Evolutionary conservation across 2,329 filamentous ascomycete species (phyloP).

Genomic region (Cercospora sp.): DNA sequence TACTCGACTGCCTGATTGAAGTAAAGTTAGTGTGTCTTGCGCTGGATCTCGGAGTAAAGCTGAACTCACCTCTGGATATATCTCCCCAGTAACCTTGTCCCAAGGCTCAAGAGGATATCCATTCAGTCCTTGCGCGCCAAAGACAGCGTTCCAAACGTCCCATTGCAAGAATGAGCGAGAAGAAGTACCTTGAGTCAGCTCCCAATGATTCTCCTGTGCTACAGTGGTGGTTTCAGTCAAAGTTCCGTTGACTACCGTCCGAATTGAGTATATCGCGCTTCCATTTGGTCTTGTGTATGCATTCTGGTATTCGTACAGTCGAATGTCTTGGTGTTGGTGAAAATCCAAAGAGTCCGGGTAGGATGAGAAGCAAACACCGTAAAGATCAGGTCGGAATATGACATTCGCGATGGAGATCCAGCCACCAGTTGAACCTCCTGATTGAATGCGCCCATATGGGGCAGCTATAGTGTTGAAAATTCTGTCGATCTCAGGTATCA

Average conservation of each 20-base stretch:
- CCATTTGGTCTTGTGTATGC: conserved; percentile 34
- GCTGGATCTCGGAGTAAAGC: neutral
- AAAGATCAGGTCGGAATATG: conserved; percentile 44
- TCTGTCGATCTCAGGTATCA: conserved; percentile 40
- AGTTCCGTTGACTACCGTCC: conserved; percentile 34
- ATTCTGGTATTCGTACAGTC: conserved; percentile 38
- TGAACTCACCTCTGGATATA: conserved; percentile 35
- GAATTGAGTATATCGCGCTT: conserved; percentile 38
- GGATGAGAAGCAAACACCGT: conserved; percentile 42
- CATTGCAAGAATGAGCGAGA: conserved; percentile 41
- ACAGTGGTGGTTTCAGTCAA: conserved; percentile 26
- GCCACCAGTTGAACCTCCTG: conserved; percentile 43
- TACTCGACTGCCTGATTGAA: conserved; percentile 35
- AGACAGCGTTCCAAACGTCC: conserved; percentile 45
- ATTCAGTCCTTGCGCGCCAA: conserved; percentile 42
- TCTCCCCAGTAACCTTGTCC: conserved; percentile 45
- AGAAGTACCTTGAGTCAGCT: conserved; percentile 41
- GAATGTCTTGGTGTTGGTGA: conserved; percentile 42
- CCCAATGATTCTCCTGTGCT: conserved; percentile 37
- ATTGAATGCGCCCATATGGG: conserved; percentile 43
- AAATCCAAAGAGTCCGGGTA: conserved; percentile 44
- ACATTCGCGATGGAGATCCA: conserved; percentile 42
- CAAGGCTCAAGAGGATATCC: conserved; percentile 43
- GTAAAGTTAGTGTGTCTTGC: neutral
- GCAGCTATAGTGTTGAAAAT: conserved; percentile 41